These are phyloP conservation scores for Blastocystis sp. DNA, from an alignment of 352 stramenopile species.

Conservation along the genomic window DNA sequence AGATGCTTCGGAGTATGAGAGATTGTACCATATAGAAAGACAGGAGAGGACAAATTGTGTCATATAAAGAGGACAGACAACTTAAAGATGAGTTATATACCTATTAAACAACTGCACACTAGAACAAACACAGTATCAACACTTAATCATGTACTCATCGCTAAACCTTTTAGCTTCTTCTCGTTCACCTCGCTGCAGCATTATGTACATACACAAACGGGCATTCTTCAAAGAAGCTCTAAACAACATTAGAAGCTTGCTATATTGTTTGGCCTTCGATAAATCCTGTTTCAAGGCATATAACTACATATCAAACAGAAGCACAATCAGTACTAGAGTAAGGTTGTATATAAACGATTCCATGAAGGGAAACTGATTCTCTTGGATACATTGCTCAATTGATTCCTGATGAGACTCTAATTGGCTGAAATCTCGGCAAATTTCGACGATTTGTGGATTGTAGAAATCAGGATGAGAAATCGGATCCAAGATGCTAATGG, in stretches of 20 bases:
- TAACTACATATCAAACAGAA: neutral
- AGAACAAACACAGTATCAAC: neutral
- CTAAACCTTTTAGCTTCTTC: neutral
- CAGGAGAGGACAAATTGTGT: too few species aligned
- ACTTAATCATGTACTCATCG: slow-evolving; percentile 45
- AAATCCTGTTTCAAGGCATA: neutral
- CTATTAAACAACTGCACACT: neutral
- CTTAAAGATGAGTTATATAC: too few species aligned
- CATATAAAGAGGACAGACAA: too few species aligned
- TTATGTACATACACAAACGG: neutral
- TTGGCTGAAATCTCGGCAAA: neutral
- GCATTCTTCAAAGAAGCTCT: slow-evolving; percentile 45
- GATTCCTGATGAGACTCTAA: neutral
- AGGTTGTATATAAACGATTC: slow-evolving; percentile 31
- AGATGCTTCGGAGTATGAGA: too few species aligned
- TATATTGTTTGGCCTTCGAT: neutral
- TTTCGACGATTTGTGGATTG: neutral
- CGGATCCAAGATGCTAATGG: neutral
- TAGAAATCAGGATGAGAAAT: neutral
- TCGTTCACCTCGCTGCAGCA: slow-evolving; percentile 25
- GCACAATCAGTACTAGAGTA: neutral
- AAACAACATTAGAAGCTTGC: neutral
- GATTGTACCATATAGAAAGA: too few species aligned
- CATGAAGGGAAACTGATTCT: neutral
- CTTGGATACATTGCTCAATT: neutral